Evolutionary conservation across 148 eudicot genomes (phyloP).

Genomic region (Arbutus unedo): DNA sequence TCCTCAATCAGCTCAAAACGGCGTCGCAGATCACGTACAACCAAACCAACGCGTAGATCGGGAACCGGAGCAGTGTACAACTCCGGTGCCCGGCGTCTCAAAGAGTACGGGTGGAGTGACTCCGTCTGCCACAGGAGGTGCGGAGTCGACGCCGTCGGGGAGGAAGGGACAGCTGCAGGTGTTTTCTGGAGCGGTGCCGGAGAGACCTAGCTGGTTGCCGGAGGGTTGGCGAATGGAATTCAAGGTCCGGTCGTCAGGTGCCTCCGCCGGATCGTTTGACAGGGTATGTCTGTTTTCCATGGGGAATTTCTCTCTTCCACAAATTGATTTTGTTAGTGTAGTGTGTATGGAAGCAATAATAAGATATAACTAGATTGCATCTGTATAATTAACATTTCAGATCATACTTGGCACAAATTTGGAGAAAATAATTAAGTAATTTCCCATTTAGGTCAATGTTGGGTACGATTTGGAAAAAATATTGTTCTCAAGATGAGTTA

Average conservation of each 20-base stretch:
- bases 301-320: background rate
- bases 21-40: background rate
- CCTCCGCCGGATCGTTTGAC: conserved; percentile 14
- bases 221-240: background rate
- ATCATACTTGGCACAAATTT: background rate
- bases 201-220: conserved; percentile 18
- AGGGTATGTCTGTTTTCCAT: conserved; percentile 1
- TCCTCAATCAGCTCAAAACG: background rate
- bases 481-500: background rate
- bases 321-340: background rate
- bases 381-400: background rate
- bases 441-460: background rate
- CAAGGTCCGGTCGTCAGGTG: conserved; percentile 14
- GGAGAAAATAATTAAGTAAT: background rate
- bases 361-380: background rate
- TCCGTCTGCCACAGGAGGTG: background rate
- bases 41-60: background rate
- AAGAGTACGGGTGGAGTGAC: background rate
- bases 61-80: background rate
- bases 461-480: background rate
- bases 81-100: background rate
- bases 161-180: conserved; percentile 5
- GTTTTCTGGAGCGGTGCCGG: background rate
- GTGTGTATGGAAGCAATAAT: background rate
- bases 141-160: background rate